These are phyloP conservation scores for Eryngium alpinum DNA, from an alignment of 140 eudicot species.

Conservation along the genomic window DNA sequence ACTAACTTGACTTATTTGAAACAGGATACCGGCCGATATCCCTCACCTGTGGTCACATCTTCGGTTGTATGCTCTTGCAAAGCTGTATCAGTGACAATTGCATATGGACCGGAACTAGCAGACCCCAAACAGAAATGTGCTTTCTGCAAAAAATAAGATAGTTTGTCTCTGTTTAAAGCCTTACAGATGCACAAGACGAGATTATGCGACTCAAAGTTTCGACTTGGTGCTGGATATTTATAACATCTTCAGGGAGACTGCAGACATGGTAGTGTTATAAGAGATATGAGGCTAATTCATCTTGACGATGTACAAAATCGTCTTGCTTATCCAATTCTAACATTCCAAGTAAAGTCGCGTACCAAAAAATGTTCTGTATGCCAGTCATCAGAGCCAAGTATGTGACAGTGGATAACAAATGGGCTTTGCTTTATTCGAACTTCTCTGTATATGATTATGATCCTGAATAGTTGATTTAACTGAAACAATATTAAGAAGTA, in stretches of 20 bases:
- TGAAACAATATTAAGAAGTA: background rate
- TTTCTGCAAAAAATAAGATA: too few species aligned
- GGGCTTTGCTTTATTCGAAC: conserved; percentile 58
- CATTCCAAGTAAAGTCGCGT: conserved; percentile 41
- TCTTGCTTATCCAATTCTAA: conserved; percentile 58
- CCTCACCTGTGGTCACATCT: conserved; percentile 80
- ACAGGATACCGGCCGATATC: conserved; percentile 86
- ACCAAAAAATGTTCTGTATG: conserved; percentile 60
- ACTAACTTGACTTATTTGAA: background rate
- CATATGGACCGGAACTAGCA: conserved; percentile 65
- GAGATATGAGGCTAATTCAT: conserved; percentile 83
- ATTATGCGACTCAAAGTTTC: too few species aligned
- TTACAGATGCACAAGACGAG: too few species aligned
- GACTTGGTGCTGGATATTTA: too few species aligned
- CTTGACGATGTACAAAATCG: conserved; percentile 66
- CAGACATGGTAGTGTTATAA: conserved; percentile 60
- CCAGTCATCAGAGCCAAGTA: conserved; percentile 53
- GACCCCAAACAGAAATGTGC: conserved; percentile 46
- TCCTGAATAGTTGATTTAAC: conserved; percentile 40
- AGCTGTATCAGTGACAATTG: conserved; percentile 69
- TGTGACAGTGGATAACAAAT: conserved; percentile 73
- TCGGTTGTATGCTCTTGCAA: conserved; percentile 83
- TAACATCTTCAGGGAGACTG: conserved; percentile 98
- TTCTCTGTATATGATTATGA: conserved; percentile 52
- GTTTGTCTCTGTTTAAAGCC: too few species aligned